Evolutionary conservation across 805 yeast species (phyloP).

Genomic region (Pachysolen tannophilus): DNA sequence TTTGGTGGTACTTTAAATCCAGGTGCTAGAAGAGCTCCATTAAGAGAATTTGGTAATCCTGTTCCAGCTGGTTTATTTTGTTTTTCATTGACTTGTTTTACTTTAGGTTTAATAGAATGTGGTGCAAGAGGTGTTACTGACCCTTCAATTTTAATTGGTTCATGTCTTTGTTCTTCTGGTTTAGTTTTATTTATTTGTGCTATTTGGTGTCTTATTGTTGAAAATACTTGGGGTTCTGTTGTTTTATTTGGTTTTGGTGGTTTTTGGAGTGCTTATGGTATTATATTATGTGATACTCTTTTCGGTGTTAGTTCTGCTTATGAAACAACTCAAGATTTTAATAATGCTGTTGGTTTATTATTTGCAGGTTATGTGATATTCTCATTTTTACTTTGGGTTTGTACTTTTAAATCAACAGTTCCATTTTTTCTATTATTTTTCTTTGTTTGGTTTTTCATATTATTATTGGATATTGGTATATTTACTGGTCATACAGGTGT

Average conservation of each 20-base stretch:
- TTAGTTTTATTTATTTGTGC: slow-evolving; percentile 41
- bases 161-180: slow-evolving; percentile 41
- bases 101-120: slow-evolving; percentile 35
- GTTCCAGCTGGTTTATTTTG: slow-evolving; percentile 47
- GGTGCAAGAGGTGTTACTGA: slow-evolving; percentile 35
- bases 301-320: slow-evolving; percentile 35
- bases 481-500: slow-evolving; percentile 25
- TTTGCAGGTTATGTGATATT: slow-evolving; percentile 45
- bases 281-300: slow-evolving; percentile 29
- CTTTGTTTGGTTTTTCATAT: slow-evolving; percentile 35
- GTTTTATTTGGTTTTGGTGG: slow-evolving; percentile 46
- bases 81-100: slow-evolving; percentile 36
- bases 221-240: slow-evolving; percentile 48
- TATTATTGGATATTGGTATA: slow-evolving; percentile 34
- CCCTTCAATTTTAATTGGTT: slow-evolving; percentile 35
- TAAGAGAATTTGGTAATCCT: slow-evolving; percentile 30
- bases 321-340: slow-evolving; percentile 19
- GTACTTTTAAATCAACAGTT: slow-evolving; percentile 40
- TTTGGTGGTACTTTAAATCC: slow-evolving; percentile 51
- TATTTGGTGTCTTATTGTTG: slow-evolving; percentile 37
- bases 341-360: slow-evolving; percentile 38
- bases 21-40: slow-evolving; percentile 24
- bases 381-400: slow-evolving; percentile 34
- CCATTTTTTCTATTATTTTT: slow-evolving; percentile 30
- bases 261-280: slow-evolving; percentile 43